Conservation (phyloP, 2,329 filamentous ascomycete species). For the Stagonosporopsis tanaceti region DNA sequence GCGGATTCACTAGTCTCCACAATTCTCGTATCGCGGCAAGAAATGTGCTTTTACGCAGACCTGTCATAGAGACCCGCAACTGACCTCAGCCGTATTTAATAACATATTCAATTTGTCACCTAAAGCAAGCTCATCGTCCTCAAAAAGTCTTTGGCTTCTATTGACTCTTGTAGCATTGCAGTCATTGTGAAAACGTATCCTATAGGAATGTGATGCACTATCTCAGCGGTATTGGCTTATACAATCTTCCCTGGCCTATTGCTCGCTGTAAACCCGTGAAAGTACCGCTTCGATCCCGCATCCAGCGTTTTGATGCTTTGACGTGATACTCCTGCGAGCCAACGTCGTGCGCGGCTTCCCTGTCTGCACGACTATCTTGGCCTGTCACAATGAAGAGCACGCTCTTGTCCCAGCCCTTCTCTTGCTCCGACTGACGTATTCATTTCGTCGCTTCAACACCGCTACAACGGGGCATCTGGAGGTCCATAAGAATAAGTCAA, state of each 20-base stretch:
- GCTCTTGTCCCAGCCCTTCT: not conserved
- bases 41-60: no score
- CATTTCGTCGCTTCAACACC: not conserved
- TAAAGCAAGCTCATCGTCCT: not conserved
- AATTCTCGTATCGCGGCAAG: no score
- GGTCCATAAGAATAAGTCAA: constrained; percentile 2
- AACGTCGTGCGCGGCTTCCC: not conserved
- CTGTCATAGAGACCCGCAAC: not conserved
- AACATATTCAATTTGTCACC: no score
- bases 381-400: constrained; percentile 1
- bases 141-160: not conserved
- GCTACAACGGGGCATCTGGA: not conserved
- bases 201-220: not conserved
- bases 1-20: no score
- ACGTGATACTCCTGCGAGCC: constrained; percentile 3
- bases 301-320: not conserved
- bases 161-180: not conserved
- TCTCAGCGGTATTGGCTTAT: not conserved
- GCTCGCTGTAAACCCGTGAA: not conserved
- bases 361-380: not conserved
- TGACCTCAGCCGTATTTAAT: not conserved
- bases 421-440: not conserved
- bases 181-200: not conserved
- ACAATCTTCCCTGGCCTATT: not conserved
- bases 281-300: not conserved